A percentile compares a stretch with the other conserved stretches of the same genome.
These are phyloP conservation scores for Fusarium sp. DNA, from an alignment of 2,329 filamentous ascomycete genomes.

Conservation along the genomic window DNA sequence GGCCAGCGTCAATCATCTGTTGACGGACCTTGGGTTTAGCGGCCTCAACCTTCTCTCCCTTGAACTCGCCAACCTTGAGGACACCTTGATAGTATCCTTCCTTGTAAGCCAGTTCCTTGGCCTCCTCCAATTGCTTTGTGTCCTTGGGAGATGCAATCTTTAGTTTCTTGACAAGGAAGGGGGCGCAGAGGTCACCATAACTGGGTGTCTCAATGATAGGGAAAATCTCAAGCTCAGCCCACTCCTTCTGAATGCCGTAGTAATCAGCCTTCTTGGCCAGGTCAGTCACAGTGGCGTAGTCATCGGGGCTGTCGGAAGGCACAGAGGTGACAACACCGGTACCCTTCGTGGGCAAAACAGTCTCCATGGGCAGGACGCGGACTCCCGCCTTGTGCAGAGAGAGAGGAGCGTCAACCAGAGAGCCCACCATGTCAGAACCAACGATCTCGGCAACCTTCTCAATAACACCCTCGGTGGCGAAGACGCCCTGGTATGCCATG, in stretches of 20 bases:
- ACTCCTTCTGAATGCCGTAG: conserved; percentile 96
- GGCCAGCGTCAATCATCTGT: conserved; percentile 78
- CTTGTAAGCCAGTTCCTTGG: conserved; percentile 97
- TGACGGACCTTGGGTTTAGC: conserved; percentile 88
- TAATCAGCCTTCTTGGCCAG: conserved; percentile 95
- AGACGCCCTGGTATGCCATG: conserved; percentile 94
- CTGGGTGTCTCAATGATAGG: conserved; percentile 91
- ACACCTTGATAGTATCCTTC: conserved; percentile 97
- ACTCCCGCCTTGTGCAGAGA: conserved; percentile 87
- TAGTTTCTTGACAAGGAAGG: conserved; percentile 86
- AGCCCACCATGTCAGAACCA: conserved; percentile 86
- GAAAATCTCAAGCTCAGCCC: conserved; percentile 90
- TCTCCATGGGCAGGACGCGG: conserved; percentile 94
- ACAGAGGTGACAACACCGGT: conserved; percentile 97
- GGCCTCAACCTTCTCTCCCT: conserved; percentile 85
- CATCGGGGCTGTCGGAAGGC: conserved; percentile 92
- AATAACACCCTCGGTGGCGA: conserved; percentile 80
- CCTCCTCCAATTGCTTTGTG: conserved; percentile 85
- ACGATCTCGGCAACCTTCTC: conserved; percentile 80
- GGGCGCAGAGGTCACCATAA: conserved; percentile 87
- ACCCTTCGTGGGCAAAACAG: conserved; percentile 91
- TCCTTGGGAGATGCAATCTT: conserved; percentile 99
- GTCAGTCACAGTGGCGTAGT: conserved; percentile 89
- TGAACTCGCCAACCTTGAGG: conserved; percentile 89
- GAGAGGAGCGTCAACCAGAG: conserved; percentile 89